Conservation (phyloP, 75 land plant species). For the Sequoia sempervirens region DNA sequence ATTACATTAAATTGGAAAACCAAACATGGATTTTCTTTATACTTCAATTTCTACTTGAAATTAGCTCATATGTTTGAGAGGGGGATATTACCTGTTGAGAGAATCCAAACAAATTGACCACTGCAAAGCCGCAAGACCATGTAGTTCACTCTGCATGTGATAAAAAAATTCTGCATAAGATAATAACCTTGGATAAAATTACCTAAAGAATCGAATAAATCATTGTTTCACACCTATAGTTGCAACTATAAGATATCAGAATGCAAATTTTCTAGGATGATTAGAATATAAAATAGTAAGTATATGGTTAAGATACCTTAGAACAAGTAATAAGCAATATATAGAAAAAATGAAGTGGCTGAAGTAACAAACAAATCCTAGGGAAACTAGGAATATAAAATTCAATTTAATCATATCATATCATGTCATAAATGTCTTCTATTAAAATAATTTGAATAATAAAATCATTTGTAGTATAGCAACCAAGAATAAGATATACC, state of each 20-base stretch:
- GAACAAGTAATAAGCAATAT: background rate
- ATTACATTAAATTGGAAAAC: background rate
- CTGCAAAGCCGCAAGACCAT: slow-evolving; percentile 83
- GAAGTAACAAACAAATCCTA: background rate
- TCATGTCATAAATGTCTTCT: background rate
- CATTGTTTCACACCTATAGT: background rate
- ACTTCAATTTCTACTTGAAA: background rate
- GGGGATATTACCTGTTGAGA: slow-evolving; percentile 51
- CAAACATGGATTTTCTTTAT: background rate
- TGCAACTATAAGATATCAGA: background rate
- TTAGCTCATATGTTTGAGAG: background rate
- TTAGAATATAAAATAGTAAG: background rate
- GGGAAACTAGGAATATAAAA: background rate
- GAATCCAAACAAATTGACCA: slow-evolving; percentile 87
- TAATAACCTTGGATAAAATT: background rate
- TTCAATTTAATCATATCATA: background rate
- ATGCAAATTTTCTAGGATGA: too few species aligned
- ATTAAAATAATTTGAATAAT: background rate
- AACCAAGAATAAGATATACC: background rate
- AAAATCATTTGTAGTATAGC: background rate
- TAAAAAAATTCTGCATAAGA: background rate
- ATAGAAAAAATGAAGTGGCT: background rate
- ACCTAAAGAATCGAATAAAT: background rate
- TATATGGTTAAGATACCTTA: background rate
- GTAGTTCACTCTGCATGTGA: slow-evolving; percentile 68